Conservation (phyloP, 1,139 yeast species). For the Scheffersomyces insectosa region DNA sequence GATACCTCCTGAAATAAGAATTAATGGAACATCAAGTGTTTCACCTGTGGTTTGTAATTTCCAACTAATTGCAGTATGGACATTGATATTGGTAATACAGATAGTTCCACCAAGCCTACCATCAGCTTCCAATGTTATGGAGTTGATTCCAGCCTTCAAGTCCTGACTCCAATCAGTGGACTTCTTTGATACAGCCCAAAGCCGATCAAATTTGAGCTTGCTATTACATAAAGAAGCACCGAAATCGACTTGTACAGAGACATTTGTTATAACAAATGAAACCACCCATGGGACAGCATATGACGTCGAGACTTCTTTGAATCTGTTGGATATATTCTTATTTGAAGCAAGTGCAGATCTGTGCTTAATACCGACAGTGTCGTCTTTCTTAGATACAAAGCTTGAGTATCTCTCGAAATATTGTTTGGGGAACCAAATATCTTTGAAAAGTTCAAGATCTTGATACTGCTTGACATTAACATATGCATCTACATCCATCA, state of each 20-base stretch:
- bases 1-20: conserved; percentile 61
- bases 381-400: conserved; percentile 7
- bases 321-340: conserved; percentile 50
- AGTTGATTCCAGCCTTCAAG: conserved; percentile 59
- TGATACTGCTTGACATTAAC: conserved; percentile 83
- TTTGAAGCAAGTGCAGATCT: conserved; percentile 27
- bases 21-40: conserved; percentile 61
- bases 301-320: conserved; percentile 63
- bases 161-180: conserved; percentile 72
- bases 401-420: conserved; percentile 11
- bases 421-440: conserved; percentile 71
- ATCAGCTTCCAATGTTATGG: conserved; percentile 53
- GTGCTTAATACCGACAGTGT: conserved; percentile 1
- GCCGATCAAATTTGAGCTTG: conserved; percentile 51
- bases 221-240: conserved; percentile 83
- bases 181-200: conserved; percentile 74
- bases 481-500: conserved; percentile 61
- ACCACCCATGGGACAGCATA: conserved; percentile 77
- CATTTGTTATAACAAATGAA: conserved; percentile 55
- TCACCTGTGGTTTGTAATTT: conserved; percentile 38
- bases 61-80: conserved; percentile 77
- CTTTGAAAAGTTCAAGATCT: conserved; percentile 78
- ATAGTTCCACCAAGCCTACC: conserved; percentile 82
- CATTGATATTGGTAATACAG: conserved; percentile 47
- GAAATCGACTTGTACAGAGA: conserved; percentile 63